phyloP scores from a whole-genome alignment of 1,284 basidiomycete genomes.

The Leccinum griseonigrum region DNA sequence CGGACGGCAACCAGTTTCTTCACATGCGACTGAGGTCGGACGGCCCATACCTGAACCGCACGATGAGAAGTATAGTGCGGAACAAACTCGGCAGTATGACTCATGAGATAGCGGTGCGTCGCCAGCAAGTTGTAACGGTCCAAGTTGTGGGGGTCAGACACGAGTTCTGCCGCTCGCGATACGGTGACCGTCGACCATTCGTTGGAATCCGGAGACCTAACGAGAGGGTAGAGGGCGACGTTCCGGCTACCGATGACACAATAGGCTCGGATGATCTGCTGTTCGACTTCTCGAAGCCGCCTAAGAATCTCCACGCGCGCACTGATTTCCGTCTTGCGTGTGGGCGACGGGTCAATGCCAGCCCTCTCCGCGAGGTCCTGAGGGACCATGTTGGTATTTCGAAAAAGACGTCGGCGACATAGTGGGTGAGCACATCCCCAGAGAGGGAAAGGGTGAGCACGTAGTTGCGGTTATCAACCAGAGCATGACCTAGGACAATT shows the following conservation, averaged over 20 bases:
- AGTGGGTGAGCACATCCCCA: slow-evolving; percentile 53
- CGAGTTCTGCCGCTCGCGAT: slow-evolving; percentile 44
- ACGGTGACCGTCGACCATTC: slow-evolving; percentile 54
- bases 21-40: slow-evolving; percentile 67
- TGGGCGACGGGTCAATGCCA: slow-evolving; percentile 36
- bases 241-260: slow-evolving; percentile 35
- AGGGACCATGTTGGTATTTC: slow-evolving; percentile 54
- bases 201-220: slow-evolving; percentile 44
- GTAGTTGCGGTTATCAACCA: slow-evolving; percentile 35
- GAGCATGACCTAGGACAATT: slow-evolving; percentile 46
- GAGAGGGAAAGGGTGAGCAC: slow-evolving; percentile 41
- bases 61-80: slow-evolving; percentile 58
- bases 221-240: slow-evolving; percentile 41
- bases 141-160: slow-evolving; percentile 34
- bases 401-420: slow-evolving; percentile 53
- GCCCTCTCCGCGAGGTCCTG: slow-evolving; percentile 48
- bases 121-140: slow-evolving; percentile 52
- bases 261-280: slow-evolving; percentile 39
- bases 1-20: slow-evolving; percentile 53
- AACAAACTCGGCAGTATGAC: slow-evolving; percentile 59
- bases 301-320: slow-evolving; percentile 62
- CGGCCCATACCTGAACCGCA: slow-evolving; percentile 57
- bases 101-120: slow-evolving; percentile 76
- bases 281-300: slow-evolving; percentile 49
- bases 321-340: slow-evolving; percentile 37